phyloP scores from a whole-genome alignment of 805 yeast species.

The Candida anglica region DNA sequence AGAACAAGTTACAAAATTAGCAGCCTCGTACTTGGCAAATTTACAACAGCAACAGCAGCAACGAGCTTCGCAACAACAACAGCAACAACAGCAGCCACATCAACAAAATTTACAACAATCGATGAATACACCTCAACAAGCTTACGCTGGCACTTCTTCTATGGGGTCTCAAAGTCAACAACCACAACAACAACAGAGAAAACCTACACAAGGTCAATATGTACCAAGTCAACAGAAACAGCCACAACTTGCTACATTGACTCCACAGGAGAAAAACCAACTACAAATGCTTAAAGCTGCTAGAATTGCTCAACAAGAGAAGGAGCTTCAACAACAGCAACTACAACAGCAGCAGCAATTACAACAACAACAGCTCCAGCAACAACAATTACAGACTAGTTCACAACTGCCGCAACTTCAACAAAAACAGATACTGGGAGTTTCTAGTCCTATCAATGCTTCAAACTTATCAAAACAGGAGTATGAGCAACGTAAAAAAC shows the following conservation, averaged over 20 bases:
- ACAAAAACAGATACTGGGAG: slow-evolving; percentile 6
- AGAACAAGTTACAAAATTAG: slow-evolving; percentile 62
- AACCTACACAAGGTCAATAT: slow-evolving; percentile 4
- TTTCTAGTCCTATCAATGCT: slow-evolving; percentile 13
- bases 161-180: slow-evolving; percentile 3
- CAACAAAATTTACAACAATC: slow-evolving; percentile 3
- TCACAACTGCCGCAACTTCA: slow-evolving; percentile 5
- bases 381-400: too few relatives aligned
- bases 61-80: slow-evolving; percentile 21
- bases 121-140: slow-evolving; percentile 2
- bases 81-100: slow-evolving; percentile 16
- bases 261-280: slow-evolving; percentile 41
- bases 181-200: slow-evolving; percentile 3
- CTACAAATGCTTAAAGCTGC: slow-evolving; percentile 37
- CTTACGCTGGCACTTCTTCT: slow-evolving; percentile 4
- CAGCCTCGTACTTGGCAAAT: slow-evolving; percentile 59
- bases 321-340: slow-evolving; percentile 20
- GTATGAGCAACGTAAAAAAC: slow-evolving; percentile 34
- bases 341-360: slow-evolving; percentile 16
- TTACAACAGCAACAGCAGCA: slow-evolving; percentile 51
- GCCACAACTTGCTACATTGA: slow-evolving; percentile 32
- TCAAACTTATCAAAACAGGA: slow-evolving; percentile 25
- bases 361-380: slow-evolving; percentile 18
- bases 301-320: slow-evolving; percentile 26
- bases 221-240: slow-evolving; percentile 11